Percentiles rank a stretch among this genome's conserved stretches.
Evolutionary conservation across 2,329 filamentous ascomycete species (phyloP).

Genomic region (Huntiella moniliformis): DNA sequence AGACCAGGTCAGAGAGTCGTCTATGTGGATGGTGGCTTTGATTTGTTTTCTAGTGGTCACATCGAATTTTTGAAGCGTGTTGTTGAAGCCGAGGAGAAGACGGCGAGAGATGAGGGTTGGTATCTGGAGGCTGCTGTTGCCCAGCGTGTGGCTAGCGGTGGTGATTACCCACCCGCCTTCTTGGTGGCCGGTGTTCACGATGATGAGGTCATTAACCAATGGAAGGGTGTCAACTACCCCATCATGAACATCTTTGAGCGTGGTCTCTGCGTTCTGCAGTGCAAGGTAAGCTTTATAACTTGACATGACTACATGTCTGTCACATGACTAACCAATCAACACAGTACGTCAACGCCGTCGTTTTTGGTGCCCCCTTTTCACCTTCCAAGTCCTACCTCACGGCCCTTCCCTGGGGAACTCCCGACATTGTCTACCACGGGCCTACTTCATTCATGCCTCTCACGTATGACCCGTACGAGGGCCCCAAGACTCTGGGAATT

Average conservation of each 20-base stretch:
- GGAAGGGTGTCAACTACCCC: conserved; percentile 95
- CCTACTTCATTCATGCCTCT: conserved; percentile 76
- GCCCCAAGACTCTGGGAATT: conserved; percentile 64
- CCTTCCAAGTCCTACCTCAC: conserved; percentile 64
- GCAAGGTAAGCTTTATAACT: conserved; percentile 41
- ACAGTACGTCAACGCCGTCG: conserved; percentile 68
- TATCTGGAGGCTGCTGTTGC: conserved; percentile 44
- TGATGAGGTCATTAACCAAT: conserved; percentile 84
- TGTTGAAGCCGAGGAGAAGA: conserved; percentile 49
- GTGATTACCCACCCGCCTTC: conserved; percentile 65
- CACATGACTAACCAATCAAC: conserved; percentile 1
- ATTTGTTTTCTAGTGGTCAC: conserved; percentile 90
- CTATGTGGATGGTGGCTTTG: conserved; percentile 93
- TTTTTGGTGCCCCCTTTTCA: conserved; percentile 80
- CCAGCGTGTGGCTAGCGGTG: conserved; percentile 45
- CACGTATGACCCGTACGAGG: conserved; percentile 64
- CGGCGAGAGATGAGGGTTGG: conserved; percentile 54
- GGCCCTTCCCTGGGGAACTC: conserved; percentile 52
- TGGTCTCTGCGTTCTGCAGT: conserved; percentile 86
- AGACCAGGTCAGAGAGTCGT: conserved; percentile 66
- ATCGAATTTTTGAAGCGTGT: conserved; percentile 85
- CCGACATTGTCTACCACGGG: conserved; percentile 83
- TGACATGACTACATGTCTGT: not conserved
- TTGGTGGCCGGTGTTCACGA: conserved; percentile 90
- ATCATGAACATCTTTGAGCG: conserved; percentile 99